These are phyloP conservation scores for Syzygium grande DNA, from an alignment of 345 rosid species.

Conservation along the genomic window DNA sequence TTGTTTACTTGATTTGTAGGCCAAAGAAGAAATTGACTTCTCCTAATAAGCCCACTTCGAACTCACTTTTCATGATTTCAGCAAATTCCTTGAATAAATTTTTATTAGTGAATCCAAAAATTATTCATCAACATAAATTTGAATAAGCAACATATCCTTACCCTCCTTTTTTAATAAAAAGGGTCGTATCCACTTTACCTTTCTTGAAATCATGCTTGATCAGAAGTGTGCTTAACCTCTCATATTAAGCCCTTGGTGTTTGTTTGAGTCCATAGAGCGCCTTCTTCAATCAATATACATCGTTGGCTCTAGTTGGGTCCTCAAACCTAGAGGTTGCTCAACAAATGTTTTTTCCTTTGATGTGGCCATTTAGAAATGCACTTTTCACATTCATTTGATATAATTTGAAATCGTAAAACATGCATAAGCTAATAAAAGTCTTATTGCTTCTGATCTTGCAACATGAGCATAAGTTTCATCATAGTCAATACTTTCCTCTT, in stretches of 20 bases:
- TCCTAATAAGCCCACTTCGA: too few relatives aligned
- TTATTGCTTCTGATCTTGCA: neutral
- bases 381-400: neutral
- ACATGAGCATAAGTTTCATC: neutral
- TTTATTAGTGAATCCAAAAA: too few relatives aligned
- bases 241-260: too few relatives aligned
- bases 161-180: too few relatives aligned
- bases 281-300: neutral
- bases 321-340: neutral
- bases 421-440: neutral
- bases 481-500: neutral
- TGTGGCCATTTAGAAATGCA: neutral
- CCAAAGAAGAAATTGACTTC: too few relatives aligned
- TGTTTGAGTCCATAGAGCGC: neutral
- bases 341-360: neutral
- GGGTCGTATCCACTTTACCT: too few relatives aligned
- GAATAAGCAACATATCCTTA: too few relatives aligned
- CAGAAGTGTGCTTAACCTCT: neutral
- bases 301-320: neutral
- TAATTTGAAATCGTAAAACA: neutral
- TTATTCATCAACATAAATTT: too few relatives aligned
- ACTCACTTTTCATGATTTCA: too few relatives aligned
- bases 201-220: neutral
- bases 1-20: too few relatives aligned
- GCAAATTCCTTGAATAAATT: too few relatives aligned